Evolutionary conservation across 257 asterid species (phyloP), one percentile per base, ranked within the genome.

Genomic region (Cruciata laevipes): DNA sequence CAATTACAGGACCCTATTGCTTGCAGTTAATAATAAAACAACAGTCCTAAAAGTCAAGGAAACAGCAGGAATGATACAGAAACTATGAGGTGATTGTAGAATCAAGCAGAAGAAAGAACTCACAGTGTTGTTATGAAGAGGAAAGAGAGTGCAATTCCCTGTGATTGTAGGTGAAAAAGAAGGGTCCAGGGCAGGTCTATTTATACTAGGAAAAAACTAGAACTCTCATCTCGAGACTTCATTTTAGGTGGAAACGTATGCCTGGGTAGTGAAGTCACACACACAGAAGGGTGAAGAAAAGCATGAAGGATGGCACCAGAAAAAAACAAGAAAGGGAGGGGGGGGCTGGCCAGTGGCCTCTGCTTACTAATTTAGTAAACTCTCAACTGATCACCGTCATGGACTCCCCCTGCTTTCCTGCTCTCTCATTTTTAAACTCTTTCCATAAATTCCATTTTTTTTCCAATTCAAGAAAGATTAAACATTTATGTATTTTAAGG

Each of bases 1-100:
- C 71, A 73, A 71, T 76, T 49, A 71, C 74, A 32, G 75, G 75
- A 61, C 75, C 61, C 83, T 70, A 63, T 47, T 17, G 55, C 11
- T 18, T 24, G 20, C 60, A 53, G 60, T 65, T 72, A 66, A 66
- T 72, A 66, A 66, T 74, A 55, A 73, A 80, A 61, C 67, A 78
- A 61, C 72, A 72, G 71, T 58, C 65, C 32, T 49, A 73, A 55
- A 53, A 70, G 61, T 32, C 65, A 69, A 71, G 72, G 61, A 63
- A 68, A 58, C 67, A 73, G 42, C 51, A 42, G 5, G 13, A 42
- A 42, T 42, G 51, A 47, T 16, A 47, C 20, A 47, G 55, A 47
- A 5, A 17, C 59, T 61, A 61, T 40, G 62, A 66, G 67, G 66
- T 37, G 25, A 61, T n/a, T n/a, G n/a, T 57, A 42, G 18, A 12